Base-by-base conservation (phyloP, 805 yeast species). In the Ogataea chonburiensis region DNA sequence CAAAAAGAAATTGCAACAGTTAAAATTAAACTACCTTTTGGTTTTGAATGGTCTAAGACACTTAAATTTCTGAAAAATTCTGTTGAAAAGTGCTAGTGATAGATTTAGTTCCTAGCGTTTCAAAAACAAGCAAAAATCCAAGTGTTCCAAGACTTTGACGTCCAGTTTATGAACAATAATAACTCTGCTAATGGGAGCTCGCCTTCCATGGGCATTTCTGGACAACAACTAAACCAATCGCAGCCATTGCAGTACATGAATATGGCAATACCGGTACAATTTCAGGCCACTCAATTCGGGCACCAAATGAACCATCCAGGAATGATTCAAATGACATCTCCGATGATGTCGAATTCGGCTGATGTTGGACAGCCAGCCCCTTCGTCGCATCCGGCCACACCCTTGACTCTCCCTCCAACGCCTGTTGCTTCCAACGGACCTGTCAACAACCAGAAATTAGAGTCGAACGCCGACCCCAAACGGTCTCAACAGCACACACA, bases 331-430 rank as follows among this genome's bases (percentile, higher is more conserved):
- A 31, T 44, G 43, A 34, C 24, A 14, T 31, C 45, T 3, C 33
- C 33, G 7, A 29, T 41, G 34, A 33, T 40, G 25, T 35, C 40
- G n/a, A 16, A 18, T n/a, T 21, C 12, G 22, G 32, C 18, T 4
- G 28, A 33, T 8, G 15, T 15, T 13, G 28, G 18, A 14, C 24
- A 22, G 16, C 25, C 27, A 25, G 22, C 24, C 6, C 23, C 29
- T 7, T 20, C 20, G 11, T 44, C 51, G 7, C 45, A 40, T 12
- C 49, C 53, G 2, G 31, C 43, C 9, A 46, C 53, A 4, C 53
- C 52, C 9, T 30, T 42, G 35, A 41, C 49, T 3, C 43, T 49
- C 8, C 52, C 54, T 2, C 50, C 47, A 6, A 43, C 49, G 8
- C 49, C 53, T 3, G 17, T 28, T 5, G 31, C 18, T 15, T 17